Conservation (phyloP, 1,139 yeast species). For the Blastobotrys niveus region DNA sequence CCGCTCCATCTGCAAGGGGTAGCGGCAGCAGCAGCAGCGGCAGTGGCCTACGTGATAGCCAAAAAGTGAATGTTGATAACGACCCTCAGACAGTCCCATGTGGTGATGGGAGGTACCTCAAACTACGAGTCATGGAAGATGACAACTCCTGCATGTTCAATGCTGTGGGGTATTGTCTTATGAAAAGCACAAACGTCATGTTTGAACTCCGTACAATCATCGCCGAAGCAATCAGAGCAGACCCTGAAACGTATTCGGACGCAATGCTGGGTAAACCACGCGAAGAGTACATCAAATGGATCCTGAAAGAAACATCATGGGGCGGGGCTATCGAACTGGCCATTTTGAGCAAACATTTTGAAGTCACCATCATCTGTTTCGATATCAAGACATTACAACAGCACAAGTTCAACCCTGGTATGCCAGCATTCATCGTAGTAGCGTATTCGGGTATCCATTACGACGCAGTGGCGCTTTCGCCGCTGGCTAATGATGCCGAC, state of each 20-base stretch:
- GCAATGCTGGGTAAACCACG: conserved; percentile 54
- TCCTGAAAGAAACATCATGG: conserved; percentile 58
- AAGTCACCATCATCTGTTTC: conserved; percentile 52
- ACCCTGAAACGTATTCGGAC: conserved; percentile 48
- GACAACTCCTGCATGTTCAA: conserved; percentile 79
- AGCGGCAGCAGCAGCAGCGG: not conserved
- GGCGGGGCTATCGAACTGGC: conserved; percentile 83
- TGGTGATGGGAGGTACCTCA: conserved; percentile 32
- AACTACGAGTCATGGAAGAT: conserved; percentile 61
- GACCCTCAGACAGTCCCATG: conserved; percentile 18
- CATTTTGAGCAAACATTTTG: conserved; percentile 52
- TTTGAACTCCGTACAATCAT: conserved; percentile 45
- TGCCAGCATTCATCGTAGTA: conserved; percentile 45
- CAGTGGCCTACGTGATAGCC: too few species aligned
- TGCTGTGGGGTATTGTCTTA: conserved; percentile 54
- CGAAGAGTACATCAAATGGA: conserved; percentile 57
- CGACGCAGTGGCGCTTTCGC: conserved; percentile 51
- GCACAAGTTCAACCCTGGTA: conserved; percentile 50
- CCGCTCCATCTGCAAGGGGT: conserved; percentile 1
- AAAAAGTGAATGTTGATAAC: not conserved
- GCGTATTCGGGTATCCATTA: conserved; percentile 74
- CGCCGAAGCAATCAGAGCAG: conserved; percentile 40
- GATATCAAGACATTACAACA: conserved; percentile 62
- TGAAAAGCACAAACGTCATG: conserved; percentile 39
- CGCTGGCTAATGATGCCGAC: conserved; percentile 26